These are phyloP conservation scores for Boletus pseudo-olivaceus DNA, from an alignment of 768 basidiomycete genomes.

Conservation along the genomic window DNA sequence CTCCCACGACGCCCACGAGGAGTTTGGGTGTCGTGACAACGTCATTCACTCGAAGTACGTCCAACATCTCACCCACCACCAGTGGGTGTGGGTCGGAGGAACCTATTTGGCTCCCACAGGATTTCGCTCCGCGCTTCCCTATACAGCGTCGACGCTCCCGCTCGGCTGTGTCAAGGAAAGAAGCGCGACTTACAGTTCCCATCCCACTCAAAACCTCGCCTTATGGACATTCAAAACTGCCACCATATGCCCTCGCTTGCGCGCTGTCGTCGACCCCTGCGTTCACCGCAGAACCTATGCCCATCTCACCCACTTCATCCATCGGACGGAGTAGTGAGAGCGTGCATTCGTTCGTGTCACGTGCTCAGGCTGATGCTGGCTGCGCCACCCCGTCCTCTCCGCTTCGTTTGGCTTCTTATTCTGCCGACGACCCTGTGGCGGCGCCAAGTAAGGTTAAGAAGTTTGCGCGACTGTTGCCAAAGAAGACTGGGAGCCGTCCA, in stretches of 20 bases:
- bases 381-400: conserved; percentile 28
- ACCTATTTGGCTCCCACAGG: conserved; percentile 8
- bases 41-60: conserved; percentile 22
- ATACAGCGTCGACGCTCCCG: conserved; percentile 34
- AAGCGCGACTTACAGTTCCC: conserved; percentile 26
- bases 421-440: conserved; percentile 19
- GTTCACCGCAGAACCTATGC: conserved; percentile 26
- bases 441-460: conserved; percentile 24
- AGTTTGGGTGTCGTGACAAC: conserved; percentile 14
- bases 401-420: conserved; percentile 23
- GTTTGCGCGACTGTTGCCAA: conserved; percentile 30
- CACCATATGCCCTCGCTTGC: conserved; percentile 23
- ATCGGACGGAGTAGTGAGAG: conserved; percentile 27
- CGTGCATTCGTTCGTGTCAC: conserved; percentile 20
- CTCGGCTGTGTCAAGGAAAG: conserved; percentile 32
- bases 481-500: conserved; percentile 31
- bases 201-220: conserved; percentile 28
- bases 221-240: conserved; percentile 30
- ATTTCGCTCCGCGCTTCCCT: conserved; percentile 8
- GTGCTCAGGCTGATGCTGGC: conserved; percentile 17
- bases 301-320: conserved; percentile 27
- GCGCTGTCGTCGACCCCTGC: conserved; percentile 27
- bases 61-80: conserved; percentile 14
- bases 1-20: conserved; percentile 9
- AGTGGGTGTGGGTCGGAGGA: conserved; percentile 12